Evolutionary conservation across 352 stramenopile species (phyloP), one percentile per base, ranked within the genome.

Genomic region (Phytophthora palmivora): DNA sequence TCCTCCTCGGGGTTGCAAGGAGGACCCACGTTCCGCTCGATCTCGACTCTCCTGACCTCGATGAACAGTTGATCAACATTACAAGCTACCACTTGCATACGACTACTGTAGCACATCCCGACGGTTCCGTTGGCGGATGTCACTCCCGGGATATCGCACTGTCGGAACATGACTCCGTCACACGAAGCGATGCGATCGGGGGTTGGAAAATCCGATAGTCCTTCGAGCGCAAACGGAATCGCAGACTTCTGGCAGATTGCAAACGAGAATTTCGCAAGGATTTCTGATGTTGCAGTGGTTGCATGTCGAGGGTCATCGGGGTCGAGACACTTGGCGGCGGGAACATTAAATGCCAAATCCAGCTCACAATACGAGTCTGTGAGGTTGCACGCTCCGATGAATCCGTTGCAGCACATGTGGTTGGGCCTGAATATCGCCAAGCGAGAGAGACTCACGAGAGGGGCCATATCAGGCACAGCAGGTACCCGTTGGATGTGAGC

Each of bases 61-160:
- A 73, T 66, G 22, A 62, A 58, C 1, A 66, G 9, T 16, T 43
- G 47, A 30, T 70, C 56, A 10, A 63, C 26, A 11, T 58, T 68
- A 30, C 64, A 73, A 2, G 64, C 48, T 9, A 73, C 36, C 8
- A 70, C 53, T 24, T 73, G 65, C 58, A 73, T 65, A 1, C 64
- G 59, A 16, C 52, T 73, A 43, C 58, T 70, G 41, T 65, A 73
- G 32, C 65, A 70, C 42, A 73, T 73, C 4, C 65, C 65, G 5
- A 43, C 21, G 8, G 33, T 44, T 1, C 38, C 51, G 18, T 68
- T 57, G 22, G 30, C 21, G 1, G 58, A 66, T 0, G 50, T 51
- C 32, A 60, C 50, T 0, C 42, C 38, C 11, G 63, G 50, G 28
- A 59, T 64, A n/a, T 63, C 63, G 32, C 63, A 72, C 32, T 49